Conservation (phyloP, 1,139 yeast genomes). For the Dujonia santamariae region DNA sequence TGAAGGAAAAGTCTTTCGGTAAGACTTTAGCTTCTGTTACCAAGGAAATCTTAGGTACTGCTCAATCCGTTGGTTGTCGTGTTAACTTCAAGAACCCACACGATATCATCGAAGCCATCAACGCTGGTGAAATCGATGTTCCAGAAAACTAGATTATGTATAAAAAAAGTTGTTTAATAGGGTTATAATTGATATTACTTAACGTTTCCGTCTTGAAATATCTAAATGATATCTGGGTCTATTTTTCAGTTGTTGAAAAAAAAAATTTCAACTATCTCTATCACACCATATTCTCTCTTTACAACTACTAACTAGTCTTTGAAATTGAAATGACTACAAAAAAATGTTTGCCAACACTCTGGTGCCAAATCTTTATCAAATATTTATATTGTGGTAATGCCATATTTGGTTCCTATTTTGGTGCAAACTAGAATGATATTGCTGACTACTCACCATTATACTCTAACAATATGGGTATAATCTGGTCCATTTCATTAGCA, state of each 20-base stretch:
- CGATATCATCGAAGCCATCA: constrained; percentile 95
- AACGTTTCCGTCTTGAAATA: constrained; percentile 5
- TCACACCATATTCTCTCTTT: background rate
- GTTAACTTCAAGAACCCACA: constrained; percentile 99
- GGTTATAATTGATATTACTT: constrained; percentile 27
- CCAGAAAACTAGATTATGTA: constrained; percentile 72
- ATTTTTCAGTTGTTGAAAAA: background rate
- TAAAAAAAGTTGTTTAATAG: constrained; percentile 32
- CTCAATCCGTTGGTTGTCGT: constrained; percentile 99
- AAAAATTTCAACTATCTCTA: background rate
- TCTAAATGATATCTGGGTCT: no score
- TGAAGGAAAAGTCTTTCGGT: constrained; percentile 98
- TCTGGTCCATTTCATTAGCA: constrained; percentile 69
- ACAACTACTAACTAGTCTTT: no score
- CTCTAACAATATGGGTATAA: constrained; percentile 34
- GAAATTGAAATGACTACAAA: background rate
- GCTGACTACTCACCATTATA: constrained; percentile 76
- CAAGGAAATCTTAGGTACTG: constrained; percentile 99
- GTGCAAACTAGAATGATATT: constrained; percentile 81
- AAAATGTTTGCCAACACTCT: constrained; percentile 88
- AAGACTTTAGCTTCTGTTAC: constrained; percentile 95
- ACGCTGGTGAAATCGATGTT: constrained; percentile 97
- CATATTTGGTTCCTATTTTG: constrained; percentile 89
- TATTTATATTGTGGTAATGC: constrained; percentile 21
- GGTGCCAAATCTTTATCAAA: constrained; percentile 66